These are phyloP conservation scores for Podospora pseudocomata DNA, from an alignment of 495 filamentous ascomycete species.

Conservation along the genomic window DNA sequence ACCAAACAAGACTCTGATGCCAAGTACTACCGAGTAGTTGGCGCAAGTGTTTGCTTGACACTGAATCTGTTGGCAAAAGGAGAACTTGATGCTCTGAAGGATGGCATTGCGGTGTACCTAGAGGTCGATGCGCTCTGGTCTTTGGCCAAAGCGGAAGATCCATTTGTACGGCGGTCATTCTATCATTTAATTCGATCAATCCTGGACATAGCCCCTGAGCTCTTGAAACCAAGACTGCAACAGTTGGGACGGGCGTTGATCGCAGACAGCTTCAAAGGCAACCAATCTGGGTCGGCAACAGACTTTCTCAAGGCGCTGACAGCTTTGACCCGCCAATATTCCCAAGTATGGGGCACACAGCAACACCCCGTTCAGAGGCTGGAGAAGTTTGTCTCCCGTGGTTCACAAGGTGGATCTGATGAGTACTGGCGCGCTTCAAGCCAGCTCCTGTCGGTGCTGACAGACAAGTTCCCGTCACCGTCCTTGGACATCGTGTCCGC, in stretches of 20 bases:
- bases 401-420: slow-evolving; percentile 67
- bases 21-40: slow-evolving; percentile 78
- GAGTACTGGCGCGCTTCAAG: slow-evolving; percentile 69
- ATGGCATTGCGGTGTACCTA: slow-evolving; percentile 55
- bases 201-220: slow-evolving; percentile 53
- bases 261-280: slow-evolving; percentile 60
- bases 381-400: slow-evolving; percentile 70
- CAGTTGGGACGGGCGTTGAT: slow-evolving; percentile 63
- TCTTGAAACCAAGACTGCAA: slow-evolving; percentile 51
- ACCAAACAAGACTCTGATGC: slow-evolving; percentile 78
- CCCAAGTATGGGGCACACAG: slow-evolving; percentile 71
- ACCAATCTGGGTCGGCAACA: slow-evolving; percentile 68
- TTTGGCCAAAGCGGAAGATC: slow-evolving; percentile 63
- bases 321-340: slow-evolving; percentile 56
- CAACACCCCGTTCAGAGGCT: slow-evolving; percentile 61
- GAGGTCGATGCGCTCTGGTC: slow-evolving; percentile 66
- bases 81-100: slow-evolving; percentile 50
- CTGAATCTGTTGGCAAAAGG: slow-evolving; percentile 50
- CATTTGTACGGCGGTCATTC: slow-evolving; percentile 64
- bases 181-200: slow-evolving; percentile 63
- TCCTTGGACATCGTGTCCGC: slow-evolving; percentile 42
- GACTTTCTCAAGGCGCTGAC: slow-evolving; percentile 64
- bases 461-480: slow-evolving; percentile 47
- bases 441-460: slow-evolving; percentile 57
- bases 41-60: slow-evolving; percentile 58